These are phyloP conservation scores for Quercus engelmannii DNA, from an alignment of 306 rosid species.

Conservation along the genomic window DNA sequence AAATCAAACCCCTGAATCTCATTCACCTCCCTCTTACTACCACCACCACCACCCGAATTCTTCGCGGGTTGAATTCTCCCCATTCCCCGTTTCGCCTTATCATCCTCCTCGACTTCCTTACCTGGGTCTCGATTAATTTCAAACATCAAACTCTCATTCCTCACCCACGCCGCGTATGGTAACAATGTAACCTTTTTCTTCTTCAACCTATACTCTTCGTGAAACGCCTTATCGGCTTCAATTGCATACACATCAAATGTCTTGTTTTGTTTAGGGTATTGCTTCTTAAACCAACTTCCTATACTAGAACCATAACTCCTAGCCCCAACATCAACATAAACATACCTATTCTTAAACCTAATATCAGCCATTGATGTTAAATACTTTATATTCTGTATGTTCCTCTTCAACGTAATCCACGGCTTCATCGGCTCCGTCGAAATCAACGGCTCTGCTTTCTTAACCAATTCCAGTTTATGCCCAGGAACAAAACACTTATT, in stretches of 20 bases:
- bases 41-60: slow-evolving; percentile 32
- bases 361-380: slow-evolving; percentile 82
- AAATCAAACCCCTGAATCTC: slow-evolving; percentile 83
- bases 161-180: slow-evolving; percentile 97
- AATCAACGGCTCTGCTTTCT: slow-evolving; percentile 77
- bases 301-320: slow-evolving; percentile 94
- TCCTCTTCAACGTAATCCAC: slow-evolving; percentile 86
- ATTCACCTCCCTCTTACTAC: slow-evolving; percentile 68
- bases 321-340: slow-evolving; percentile 95
- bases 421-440: slow-evolving; percentile 81
- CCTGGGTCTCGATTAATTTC: slow-evolving; percentile 82
- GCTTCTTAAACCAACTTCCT: slow-evolving; percentile 95
- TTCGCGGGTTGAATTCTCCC: slow-evolving; percentile 81
- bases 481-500: slow-evolving; percentile 69
- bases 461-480: slow-evolving; percentile 62
- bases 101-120: slow-evolving; percentile 51
- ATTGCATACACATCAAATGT: slow-evolving; percentile 87
- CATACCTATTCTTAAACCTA: slow-evolving; percentile 77
- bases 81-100: slow-evolving; percentile 76
- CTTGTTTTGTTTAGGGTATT: slow-evolving; percentile 93
- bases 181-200: slow-evolving; percentile 67
- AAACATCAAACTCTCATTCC: slow-evolving; percentile 72
- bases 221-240: slow-evolving; percentile 84
- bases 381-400: slow-evolving; percentile 66
- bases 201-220: slow-evolving; percentile 72